phyloP scores from a whole-genome alignment of 164 flowering plant genomes.

The Dillenia turbinata region DNA sequence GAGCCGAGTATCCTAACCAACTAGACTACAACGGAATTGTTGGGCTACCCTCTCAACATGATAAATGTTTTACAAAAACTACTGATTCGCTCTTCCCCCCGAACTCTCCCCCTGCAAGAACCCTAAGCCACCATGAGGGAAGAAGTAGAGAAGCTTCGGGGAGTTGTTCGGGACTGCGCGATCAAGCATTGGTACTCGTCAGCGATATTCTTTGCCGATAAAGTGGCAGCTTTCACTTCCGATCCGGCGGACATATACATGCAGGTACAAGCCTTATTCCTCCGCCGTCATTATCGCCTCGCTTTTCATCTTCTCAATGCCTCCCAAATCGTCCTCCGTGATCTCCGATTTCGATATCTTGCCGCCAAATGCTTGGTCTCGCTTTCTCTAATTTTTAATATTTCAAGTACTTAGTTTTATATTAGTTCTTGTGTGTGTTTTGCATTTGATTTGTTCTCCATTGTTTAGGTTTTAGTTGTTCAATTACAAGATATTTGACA shows the following conservation, averaged over 20 bases:
- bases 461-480: too few species aligned
- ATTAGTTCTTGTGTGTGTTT: too few species aligned
- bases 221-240: slow-evolving; percentile 82
- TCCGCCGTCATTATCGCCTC: slow-evolving; percentile 56
- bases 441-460: too few species aligned
- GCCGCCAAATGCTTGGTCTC: slow-evolving; percentile 93
- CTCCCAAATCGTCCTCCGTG: slow-evolving; percentile 78
- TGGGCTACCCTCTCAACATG: too few species aligned
- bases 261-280: slow-evolving; percentile 91
- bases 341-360: slow-evolving; percentile 92
- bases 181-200: slow-evolving; percentile 97
- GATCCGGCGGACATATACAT: slow-evolving; percentile 96
- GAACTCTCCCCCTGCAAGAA: too few species aligned
- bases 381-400: too few species aligned
- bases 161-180: slow-evolving; percentile 89
- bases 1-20: slow-evolving; percentile 99
- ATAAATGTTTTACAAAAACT: too few species aligned
- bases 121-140: slow-evolving; percentile 44
- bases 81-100: too few species aligned
- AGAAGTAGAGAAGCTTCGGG: slow-evolving; percentile 79
- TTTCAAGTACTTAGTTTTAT: too few species aligned
- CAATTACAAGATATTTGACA: too few species aligned
- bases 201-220: slow-evolving; percentile 97
- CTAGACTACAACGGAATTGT: slow-evolving; percentile 93
- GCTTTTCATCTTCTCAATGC: slow-evolving; percentile 83